A percentile compares a stretch with the other conserved stretches of the same genome.
Evolutionary conservation across 2,329 filamentous ascomycete species (phyloP).

Genomic region (Elsinoe arachidis): DNA sequence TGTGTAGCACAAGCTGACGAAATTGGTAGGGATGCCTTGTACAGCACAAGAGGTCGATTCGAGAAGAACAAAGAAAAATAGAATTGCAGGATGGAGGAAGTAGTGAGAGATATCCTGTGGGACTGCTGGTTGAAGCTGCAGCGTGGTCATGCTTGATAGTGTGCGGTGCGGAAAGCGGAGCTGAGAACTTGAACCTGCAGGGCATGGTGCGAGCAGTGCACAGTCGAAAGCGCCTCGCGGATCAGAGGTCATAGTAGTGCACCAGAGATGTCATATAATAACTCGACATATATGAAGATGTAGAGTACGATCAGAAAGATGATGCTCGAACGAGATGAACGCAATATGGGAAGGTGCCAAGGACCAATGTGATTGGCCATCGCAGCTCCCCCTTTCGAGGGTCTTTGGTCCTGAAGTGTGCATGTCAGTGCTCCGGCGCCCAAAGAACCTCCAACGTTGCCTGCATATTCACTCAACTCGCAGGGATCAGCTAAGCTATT

Average conservation of each 20-base stretch:
- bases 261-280: too few relatives aligned
- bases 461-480: conserved; percentile 8
- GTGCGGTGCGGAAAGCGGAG: too few relatives aligned
- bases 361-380: not conserved
- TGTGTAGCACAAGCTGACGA: not conserved
- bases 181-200: not conserved
- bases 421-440: conserved; percentile 3
- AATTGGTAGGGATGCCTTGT: conserved; percentile 20
- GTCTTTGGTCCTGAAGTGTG: not conserved
- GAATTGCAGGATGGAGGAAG: conserved; percentile 6
- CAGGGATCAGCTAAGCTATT: conserved; percentile 7
- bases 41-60: conserved; percentile 23
- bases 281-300: too few relatives aligned
- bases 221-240: not conserved
- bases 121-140: not conserved
- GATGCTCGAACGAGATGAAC: not conserved
- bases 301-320: too few relatives aligned
- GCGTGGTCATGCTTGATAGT: too few relatives aligned
- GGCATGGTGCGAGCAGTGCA: not conserved
- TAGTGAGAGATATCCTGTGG: not conserved
- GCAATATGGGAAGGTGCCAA: conserved; percentile 6
- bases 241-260: too few relatives aligned
- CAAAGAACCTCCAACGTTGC: conserved; percentile 8
- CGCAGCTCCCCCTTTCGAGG: conserved; percentile 8
- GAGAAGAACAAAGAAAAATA: conserved; percentile 19